Evolutionary conservation across 768 basidiomycete species (phyloP).

Genomic region (Coprinopsis cinerea): DNA sequence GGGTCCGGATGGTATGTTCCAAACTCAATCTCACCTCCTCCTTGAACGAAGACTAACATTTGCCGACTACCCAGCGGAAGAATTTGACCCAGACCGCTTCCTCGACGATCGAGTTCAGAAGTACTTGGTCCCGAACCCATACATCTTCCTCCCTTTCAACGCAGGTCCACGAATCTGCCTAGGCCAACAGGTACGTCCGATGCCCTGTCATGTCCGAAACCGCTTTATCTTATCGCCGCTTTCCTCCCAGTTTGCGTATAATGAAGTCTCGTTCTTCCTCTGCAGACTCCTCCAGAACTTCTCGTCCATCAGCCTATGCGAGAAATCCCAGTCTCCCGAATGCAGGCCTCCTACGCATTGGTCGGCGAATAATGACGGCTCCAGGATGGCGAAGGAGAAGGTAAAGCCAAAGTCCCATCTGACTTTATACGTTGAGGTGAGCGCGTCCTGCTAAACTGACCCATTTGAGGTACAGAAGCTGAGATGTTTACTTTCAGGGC

Average conservation of each 20-base stretch:
- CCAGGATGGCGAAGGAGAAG: conserved; percentile 25
- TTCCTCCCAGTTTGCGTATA: conserved; percentile 42
- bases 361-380: conserved; percentile 9
- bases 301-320: conserved; percentile 33
- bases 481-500: conserved; percentile 21
- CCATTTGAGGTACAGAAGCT: background rate
- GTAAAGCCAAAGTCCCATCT: conserved; percentile 29
- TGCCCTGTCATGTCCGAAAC: background rate
- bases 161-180: conserved; percentile 33
- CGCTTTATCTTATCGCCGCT: background rate
- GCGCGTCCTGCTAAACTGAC: conserved; percentile 11
- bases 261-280: conserved; percentile 49
- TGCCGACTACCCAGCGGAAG: conserved; percentile 24
- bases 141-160: conserved; percentile 36
- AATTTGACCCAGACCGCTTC: conserved; percentile 54
- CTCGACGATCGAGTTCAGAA: conserved; percentile 43
- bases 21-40: background rate
- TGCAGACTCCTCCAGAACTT: conserved; percentile 47
- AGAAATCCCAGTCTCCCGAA: conserved; percentile 27
- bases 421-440: conserved; percentile 34
- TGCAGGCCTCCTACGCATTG: conserved; percentile 25
- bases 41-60: background rate
- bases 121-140: conserved; percentile 39
- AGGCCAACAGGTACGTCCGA: conserved; percentile 32
- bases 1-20: conserved; percentile 44